phyloP scores from a whole-genome alignment of 2,329 filamentous ascomycete species.

The Clonostachys byssicola region DNA sequence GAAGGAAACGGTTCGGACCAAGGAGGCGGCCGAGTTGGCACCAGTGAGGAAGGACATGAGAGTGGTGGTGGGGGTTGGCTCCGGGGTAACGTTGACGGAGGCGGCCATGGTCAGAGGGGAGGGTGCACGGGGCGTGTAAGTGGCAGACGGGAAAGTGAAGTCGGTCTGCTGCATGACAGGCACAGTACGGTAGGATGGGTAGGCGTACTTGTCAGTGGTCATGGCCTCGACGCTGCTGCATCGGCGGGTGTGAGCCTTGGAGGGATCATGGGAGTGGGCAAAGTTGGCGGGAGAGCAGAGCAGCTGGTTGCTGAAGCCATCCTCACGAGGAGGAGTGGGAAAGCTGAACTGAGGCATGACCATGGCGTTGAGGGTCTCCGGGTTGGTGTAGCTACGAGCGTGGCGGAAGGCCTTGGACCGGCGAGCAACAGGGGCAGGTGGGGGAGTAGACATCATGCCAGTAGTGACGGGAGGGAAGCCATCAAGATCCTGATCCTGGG shows the following conservation, averaged over 20 bases:
- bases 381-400: constrained; percentile 56
- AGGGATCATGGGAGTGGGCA: constrained; percentile 28
- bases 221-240: constrained; percentile 61
- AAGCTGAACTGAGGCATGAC: constrained; percentile 30
- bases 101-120: constrained; percentile 36
- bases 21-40: constrained; percentile 75
- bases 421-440: constrained; percentile 5
- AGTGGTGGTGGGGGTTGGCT: constrained; percentile 55
- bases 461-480: constrained; percentile 35
- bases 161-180: constrained; percentile 35
- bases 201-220: constrained; percentile 67
- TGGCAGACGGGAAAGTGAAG: constrained; percentile 36
- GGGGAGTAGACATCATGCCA: constrained; percentile 18
- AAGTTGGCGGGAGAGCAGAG: constrained; percentile 63
- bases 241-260: constrained; percentile 35
- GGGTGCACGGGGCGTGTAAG: constrained; percentile 39
- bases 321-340: constrained; percentile 21
- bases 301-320: constrained; percentile 38
- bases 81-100: constrained; percentile 28
- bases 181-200: constrained; percentile 79
- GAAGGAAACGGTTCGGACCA: constrained; percentile 76
- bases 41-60: constrained; percentile 74
- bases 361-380: constrained; percentile 44
- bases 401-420: constrained; percentile 21
- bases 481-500: constrained; percentile 75